These are phyloP conservation scores for Salmacisia buchloeana DNA, from an alignment of 1,284 basidiomycete genomes.

Conservation along the genomic window DNA sequence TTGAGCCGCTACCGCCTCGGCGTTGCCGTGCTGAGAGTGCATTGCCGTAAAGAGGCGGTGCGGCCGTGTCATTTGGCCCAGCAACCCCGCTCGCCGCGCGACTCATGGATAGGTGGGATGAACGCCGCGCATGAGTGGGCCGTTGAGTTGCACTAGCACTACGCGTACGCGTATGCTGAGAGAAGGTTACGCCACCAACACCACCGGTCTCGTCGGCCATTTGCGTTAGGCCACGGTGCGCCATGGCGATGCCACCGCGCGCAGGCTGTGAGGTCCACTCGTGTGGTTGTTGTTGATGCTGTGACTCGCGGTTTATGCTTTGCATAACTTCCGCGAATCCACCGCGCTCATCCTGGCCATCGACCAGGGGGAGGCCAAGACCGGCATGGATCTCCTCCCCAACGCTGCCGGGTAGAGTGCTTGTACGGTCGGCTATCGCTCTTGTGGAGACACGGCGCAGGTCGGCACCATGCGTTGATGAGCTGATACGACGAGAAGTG, in stretches of 20 bases:
- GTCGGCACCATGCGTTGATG: constrained; percentile 1
- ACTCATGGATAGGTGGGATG: background rate
- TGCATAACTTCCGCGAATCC: constrained; percentile 5
- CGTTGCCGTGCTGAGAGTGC: background rate
- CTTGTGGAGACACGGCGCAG: background rate
- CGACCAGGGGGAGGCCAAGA: background rate
- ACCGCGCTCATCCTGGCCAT: background rate
- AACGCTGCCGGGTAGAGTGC: background rate
- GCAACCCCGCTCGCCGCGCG: background rate
- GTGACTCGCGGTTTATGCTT: background rate
- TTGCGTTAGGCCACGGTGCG: no score
- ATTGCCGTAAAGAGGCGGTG: no score
- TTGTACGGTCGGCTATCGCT: background rate
- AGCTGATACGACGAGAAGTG: background rate
- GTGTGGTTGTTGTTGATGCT: background rate
- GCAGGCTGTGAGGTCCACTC: background rate
- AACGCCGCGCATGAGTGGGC: background rate
- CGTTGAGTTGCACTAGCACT: background rate
- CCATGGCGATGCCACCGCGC: background rate
- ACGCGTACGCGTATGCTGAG: background rate
- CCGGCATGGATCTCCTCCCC: background rate
- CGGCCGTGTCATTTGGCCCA: background rate
- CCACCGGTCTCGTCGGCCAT: no score
- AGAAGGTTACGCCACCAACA: no score
- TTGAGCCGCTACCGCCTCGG: background rate